A percentile compares a stretch with the other conserved stretches of the same genome.
Evolutionary conservation across 2,329 filamentous ascomycete species (phyloP).

Genomic region (Nothophaeocryptopus gaeumannii): DNA sequence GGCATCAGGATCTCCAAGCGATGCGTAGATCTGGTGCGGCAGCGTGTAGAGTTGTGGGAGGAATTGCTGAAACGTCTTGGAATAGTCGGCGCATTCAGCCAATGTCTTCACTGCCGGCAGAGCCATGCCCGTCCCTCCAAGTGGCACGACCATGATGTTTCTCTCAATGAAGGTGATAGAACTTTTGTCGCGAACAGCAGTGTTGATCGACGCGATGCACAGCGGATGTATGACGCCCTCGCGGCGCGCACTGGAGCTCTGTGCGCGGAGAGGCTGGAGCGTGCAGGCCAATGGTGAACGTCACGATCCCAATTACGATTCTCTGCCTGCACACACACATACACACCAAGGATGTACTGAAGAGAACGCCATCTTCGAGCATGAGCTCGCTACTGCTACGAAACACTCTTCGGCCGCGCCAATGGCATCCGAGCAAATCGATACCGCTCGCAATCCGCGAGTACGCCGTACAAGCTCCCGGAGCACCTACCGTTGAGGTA

Average conservation of each 20-base stretch:
- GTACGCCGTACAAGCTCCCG: constrained; percentile 77
- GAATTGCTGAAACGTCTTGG: constrained; percentile 71
- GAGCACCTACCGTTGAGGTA: constrained; percentile 77
- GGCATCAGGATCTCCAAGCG: constrained; percentile 58
- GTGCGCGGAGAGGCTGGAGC: no score
- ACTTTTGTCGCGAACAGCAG: background rate
- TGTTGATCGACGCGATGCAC: no score
- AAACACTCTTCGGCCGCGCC: constrained; percentile 3
- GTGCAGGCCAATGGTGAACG: no score
- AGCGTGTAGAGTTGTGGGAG: constrained; percentile 61
- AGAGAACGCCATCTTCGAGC: constrained; percentile 5
- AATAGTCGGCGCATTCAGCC: constrained; percentile 72
- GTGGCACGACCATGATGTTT: constrained; percentile 2
- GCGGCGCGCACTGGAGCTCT: no score
- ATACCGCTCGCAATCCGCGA: constrained; percentile 7
- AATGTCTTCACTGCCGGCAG: constrained; percentile 69
- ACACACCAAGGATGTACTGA: no score
- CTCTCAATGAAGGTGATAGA: background rate
- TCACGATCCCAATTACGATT: no score
- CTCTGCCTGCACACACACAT: no score
- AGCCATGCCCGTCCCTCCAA: constrained; percentile 14
- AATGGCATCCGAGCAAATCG: background rate
- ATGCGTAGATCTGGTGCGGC: constrained; percentile 49
- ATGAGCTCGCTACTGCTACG: constrained; percentile 20
- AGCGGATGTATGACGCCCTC: no score